Conservation (phyloP, 352 stramenopile genomes). For the Globisporangium barbulae region DNA sequence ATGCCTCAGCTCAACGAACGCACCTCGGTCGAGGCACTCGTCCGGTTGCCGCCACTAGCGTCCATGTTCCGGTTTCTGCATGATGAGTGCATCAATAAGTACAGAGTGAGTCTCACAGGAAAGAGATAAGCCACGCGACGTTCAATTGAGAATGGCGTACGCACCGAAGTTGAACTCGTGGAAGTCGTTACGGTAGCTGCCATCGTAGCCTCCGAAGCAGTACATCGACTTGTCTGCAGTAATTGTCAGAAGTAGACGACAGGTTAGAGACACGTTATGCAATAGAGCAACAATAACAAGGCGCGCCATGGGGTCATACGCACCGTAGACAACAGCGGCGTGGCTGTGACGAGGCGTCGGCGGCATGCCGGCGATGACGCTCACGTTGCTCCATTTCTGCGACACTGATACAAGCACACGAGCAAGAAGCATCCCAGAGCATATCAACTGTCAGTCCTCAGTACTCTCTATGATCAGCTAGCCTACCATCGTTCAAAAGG, state of each 20-base stretch:
- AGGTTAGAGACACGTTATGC: neutral
- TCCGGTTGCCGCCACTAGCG: constrained; percentile 69
- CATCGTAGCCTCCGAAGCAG: constrained; percentile 95
- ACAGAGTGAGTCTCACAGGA: neutral
- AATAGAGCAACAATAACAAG: neutral
- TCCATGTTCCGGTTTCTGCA: constrained; percentile 85
- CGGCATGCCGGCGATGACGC: constrained; percentile 73
- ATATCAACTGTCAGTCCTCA: neutral
- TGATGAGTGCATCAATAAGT: neutral
- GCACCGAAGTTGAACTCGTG: constrained; percentile 94
- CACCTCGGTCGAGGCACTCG: constrained; percentile 68
- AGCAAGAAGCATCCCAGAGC: neutral
- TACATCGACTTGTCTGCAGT: constrained; percentile 76
- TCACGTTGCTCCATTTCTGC: constrained; percentile 76
- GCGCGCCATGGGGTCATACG: neutral
- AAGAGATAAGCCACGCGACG: neutral
- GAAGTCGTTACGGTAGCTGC: constrained; percentile 94
- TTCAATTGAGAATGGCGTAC: neutral
- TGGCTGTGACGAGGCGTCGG: constrained; percentile 95
- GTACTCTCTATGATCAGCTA: neutral
- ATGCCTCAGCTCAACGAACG: neutral
- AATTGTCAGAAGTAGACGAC: neutral
- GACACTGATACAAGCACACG: constrained; percentile 37
- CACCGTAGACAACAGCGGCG: constrained; percentile 89
- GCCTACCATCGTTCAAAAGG: neutral